Evolutionary conservation across 306 rosid species (phyloP).

Genomic region (Geum urbanum): DNA sequence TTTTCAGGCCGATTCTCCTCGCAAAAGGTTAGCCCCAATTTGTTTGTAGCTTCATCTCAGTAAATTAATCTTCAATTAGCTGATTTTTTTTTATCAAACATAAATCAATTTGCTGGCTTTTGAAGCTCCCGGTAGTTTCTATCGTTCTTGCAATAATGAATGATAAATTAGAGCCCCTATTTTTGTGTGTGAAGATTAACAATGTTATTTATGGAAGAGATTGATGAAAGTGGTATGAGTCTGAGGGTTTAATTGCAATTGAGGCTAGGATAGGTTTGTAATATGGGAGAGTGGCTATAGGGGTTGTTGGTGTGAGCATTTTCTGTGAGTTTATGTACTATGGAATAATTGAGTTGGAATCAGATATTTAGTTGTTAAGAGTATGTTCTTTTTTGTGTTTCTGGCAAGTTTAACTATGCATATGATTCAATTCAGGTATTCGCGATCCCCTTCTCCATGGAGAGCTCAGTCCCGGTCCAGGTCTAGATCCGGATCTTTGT

Average conservation of each 20-base stretch:
- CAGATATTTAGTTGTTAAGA: conserved; percentile 5
- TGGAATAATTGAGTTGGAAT: not conserved
- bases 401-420: not conserved
- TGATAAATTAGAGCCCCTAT: not conserved
- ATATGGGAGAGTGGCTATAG: not conserved
- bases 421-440: conserved; percentile 41
- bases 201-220: no score
- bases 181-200: not conserved
- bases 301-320: not conserved
- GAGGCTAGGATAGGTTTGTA: not conserved
- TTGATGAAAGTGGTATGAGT: not conserved
- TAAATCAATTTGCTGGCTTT: not conserved
- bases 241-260: not conserved
- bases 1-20: conserved; percentile 76
- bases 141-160: not conserved
- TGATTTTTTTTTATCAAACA: no score
- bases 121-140: not conserved
- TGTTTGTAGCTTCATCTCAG: not conserved
- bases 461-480: conserved; percentile 65
- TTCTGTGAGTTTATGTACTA: not conserved
- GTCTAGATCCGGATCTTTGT: conserved; percentile 42
- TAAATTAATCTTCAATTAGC: not conserved
- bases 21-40: conserved; percentile 48
- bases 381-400: not conserved
- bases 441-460: conserved; percentile 79